phyloP scores from a whole-genome alignment of 139 green algal species.

The Deuterostichococcus epilithicus region DNA sequence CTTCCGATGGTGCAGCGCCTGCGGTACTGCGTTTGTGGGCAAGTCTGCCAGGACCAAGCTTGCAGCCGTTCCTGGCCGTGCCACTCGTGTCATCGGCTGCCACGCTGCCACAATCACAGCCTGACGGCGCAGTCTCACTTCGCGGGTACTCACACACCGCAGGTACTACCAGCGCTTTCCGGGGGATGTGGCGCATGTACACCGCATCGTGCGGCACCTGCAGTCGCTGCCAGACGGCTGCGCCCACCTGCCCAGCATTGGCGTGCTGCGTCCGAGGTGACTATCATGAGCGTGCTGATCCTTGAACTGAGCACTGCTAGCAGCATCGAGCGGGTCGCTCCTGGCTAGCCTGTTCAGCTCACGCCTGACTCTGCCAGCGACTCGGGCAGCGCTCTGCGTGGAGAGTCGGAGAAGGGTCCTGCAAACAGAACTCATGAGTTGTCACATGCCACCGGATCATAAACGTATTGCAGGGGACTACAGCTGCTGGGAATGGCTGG shows the following conservation, averaged over 20 bases:
- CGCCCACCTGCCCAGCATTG: conserved; percentile 56
- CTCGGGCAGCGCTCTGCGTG: no score
- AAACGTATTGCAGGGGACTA: conserved; percentile 35
- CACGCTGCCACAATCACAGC: neutral
- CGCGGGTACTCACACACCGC: conserved; percentile 51
- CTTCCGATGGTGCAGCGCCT: no score
- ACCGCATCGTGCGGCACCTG: conserved; percentile 70
- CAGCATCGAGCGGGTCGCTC: no score
- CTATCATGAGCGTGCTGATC: neutral
- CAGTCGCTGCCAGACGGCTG: conserved; percentile 46
- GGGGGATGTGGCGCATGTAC: conserved; percentile 34
- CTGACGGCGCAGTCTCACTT: neutral
- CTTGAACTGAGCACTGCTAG: neutral
- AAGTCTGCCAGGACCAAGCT: no score
- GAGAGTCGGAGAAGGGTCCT: no score
- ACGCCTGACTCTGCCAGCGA: no score
- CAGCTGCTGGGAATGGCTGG: conserved; percentile 71
- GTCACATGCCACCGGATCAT: no score
- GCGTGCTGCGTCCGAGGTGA: conserved; percentile 57
- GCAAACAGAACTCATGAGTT: no score
- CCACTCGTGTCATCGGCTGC: neutral
- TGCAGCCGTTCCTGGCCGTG: neutral
- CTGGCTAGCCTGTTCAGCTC: no score
- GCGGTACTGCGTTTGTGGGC: no score
- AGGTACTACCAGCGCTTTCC: conserved; percentile 85